Evolutionary conservation across 2,329 filamentous ascomycete genomes (phyloP), one percentile per base, ranked within the genome.

Genomic region (Xylaria sp.): DNA sequence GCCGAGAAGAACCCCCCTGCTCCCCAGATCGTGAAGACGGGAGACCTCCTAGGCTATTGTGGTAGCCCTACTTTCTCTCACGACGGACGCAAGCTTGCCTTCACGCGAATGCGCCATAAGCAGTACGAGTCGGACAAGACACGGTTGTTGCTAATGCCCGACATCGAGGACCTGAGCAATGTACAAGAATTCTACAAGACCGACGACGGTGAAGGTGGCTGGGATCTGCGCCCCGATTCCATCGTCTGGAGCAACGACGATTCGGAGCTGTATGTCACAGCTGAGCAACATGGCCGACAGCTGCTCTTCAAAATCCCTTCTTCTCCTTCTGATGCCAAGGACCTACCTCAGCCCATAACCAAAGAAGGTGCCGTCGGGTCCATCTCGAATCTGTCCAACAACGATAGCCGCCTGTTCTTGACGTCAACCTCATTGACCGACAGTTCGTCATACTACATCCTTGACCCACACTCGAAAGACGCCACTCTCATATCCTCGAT

Each of bases 111-210:
- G 92, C 82, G 83, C 63, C 82, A 82, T 58, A 80, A 84, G 55
- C 85, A 88, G 60, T 96, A 96, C 71, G 92, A 97, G 73, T 84
- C 88, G 13, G 91, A 96, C 76, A 89, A 89, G 72, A 82, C 87
- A 50, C 82, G 86, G 50, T 76, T 91, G 3, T 75, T 92, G 63
- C 75, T 91, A 2, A 72, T 90, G 5, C 81, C 83, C 1, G 81
- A 90, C 66, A 76, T 90, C 53, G 72, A 72, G 11, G 80, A 86
- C 61, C 74, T 85, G 8, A 76, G 76, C 60, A 81, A 82, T 60
- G 81, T 86, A 10, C 78, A 84, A 63, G 84, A 87, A 67, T 86
- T 87, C 61, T 88, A 83, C 67, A 75, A 80, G 60, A 83, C 83
- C 0, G 72, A 80, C 2, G 84, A 89, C 65, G 84, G 82, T n/a